Evolutionary conservation across 495 filamentous ascomycete species (phyloP).

Genomic region (Choiromyces venosus): DNA sequence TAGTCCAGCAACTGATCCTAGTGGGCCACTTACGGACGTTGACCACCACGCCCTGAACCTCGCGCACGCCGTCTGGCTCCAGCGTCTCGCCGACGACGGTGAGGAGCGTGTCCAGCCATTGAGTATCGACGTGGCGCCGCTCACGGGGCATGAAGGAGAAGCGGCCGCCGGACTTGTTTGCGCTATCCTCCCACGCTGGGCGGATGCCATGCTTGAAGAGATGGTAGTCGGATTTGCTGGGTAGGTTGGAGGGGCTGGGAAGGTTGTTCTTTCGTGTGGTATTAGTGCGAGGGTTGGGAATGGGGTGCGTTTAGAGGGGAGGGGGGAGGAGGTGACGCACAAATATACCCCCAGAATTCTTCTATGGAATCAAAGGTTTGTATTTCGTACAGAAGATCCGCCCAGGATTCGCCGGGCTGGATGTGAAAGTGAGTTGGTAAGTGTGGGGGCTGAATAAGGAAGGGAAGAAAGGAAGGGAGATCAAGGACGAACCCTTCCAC

Average conservation of each 20-base stretch:
- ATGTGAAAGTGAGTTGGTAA: background rate
- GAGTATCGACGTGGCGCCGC: background rate
- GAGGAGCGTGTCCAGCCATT: background rate
- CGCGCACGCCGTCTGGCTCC: background rate
- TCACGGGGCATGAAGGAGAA: background rate
- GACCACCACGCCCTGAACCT: background rate
- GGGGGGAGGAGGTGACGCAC: too few species aligned
- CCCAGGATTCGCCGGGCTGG: background rate
- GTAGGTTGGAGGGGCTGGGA: background rate
- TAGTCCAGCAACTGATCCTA: background rate
- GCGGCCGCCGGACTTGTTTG: background rate
- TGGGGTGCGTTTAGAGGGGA: background rate
- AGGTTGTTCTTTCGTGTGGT: background rate
- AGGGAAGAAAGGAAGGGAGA: background rate
- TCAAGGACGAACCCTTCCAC: background rate
- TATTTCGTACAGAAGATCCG: background rate
- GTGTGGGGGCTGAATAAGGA: background rate
- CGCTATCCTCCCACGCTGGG: background rate
- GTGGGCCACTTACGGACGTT: background rate
- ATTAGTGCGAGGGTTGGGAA: background rate
- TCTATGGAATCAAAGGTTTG: background rate
- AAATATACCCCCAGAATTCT: background rate
- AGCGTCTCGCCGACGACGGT: background rate
- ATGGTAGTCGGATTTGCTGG: slow-evolving; percentile 1
- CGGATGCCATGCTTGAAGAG: background rate